Evolutionary conservation across 2,329 filamentous ascomycete genomes (phyloP).

Genomic region (Cyphellophora europaea): DNA sequence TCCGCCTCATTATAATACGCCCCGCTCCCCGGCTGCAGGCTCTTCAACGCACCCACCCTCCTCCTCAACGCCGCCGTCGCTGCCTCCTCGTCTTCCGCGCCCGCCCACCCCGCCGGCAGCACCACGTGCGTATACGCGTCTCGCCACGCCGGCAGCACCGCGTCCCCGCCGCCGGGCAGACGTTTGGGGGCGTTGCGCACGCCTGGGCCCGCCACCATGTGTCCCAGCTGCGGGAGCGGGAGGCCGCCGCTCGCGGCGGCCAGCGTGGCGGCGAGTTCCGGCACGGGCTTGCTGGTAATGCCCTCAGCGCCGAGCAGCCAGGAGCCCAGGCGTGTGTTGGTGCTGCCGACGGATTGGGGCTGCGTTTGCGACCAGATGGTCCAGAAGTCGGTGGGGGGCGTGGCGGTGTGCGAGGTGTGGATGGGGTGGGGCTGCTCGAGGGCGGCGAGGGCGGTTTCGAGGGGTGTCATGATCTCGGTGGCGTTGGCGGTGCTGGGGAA

Average conservation of each 20-base stretch:
- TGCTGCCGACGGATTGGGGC: slow-evolving; percentile 6
- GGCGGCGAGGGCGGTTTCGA: slow-evolving; percentile 16
- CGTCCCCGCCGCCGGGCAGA: slow-evolving; percentile 18
- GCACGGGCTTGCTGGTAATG: slow-evolving; percentile 5
- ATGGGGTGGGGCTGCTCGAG: slow-evolving; percentile 18
- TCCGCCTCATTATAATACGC: slow-evolving; percentile 27
- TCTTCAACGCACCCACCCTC: neutral
- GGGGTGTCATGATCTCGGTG: slow-evolving; percentile 6
- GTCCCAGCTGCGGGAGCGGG: slow-evolving; percentile 4
- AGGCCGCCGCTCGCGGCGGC: neutral
- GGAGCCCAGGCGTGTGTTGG: slow-evolving; percentile 10
- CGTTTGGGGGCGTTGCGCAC: slow-evolving; percentile 20
- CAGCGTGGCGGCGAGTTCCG: neutral
- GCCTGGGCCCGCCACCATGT: slow-evolving; percentile 18
- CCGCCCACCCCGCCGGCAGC: slow-evolving; percentile 2
- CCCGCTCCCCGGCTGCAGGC: neutral
- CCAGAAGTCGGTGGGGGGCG: slow-evolving; percentile 21
- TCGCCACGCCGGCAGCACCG: slow-evolving; percentile 25
- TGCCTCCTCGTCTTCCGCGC: slow-evolving; percentile 4
- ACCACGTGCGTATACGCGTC: slow-evolving; percentile 22
- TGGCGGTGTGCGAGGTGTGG: slow-evolving; percentile 18
- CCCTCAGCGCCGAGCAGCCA: slow-evolving; percentile 8
- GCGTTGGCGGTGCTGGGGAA: slow-evolving; percentile 10
- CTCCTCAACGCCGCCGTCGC: slow-evolving; percentile 3
- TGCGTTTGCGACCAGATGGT: slow-evolving; percentile 4